Base-by-base conservation (phyloP, 2,329 filamentous ascomycete genomes). In the Periconia sp. region DNA sequence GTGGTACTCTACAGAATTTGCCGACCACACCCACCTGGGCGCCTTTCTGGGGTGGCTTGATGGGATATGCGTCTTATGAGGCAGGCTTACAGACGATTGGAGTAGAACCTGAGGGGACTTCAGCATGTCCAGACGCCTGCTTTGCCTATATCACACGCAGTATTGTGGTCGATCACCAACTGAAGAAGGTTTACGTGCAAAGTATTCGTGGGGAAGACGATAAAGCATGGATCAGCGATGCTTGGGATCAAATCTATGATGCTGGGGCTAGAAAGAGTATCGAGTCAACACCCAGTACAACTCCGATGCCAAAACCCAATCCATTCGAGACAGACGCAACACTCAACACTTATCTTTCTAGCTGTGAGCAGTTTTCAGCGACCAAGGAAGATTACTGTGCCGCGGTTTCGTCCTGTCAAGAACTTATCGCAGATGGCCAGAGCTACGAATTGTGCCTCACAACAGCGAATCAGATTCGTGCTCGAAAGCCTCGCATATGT, bases 391-490 rank as follows among this genome's bases (percentile, higher is more conserved):
- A 56, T 3, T 95, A 94, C 66, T 85, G 86, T 61, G 72, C 77
- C 3, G 85, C 88, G 61, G 87, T 94, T n/a, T 74, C 78, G 19
- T 71, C 76, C 37, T 94, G 90, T 65, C 88, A 93, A 65, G 80
- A 84, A 5, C 81, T 84, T 57, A 89, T 96, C 57, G 82, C 85
- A 2, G 85, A 87, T 0, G 91, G 91, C 14, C 86, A 92, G 57
- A 92, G 90, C 0, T 96, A 96, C 71, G 91, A 96, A 69, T 81
- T 96, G 7, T 95, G 91, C 61, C 81, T 95, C 8, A 95, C 91
- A 0, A 86, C 86, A 46, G 86, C 91, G 70, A 91, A 89, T 11
- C 81, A 79, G 35, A 83, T 94, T 60, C 81, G 53, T 19, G 64
- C 69, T 19, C 63, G 52, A 13, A 60, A 54, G 30, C 63, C 68